Evolutionary conservation across 371 early-diverging fungal genomes (phyloP), one percentile per base, ranked within the genome.

Genomic region (Mortierella sp.): DNA sequence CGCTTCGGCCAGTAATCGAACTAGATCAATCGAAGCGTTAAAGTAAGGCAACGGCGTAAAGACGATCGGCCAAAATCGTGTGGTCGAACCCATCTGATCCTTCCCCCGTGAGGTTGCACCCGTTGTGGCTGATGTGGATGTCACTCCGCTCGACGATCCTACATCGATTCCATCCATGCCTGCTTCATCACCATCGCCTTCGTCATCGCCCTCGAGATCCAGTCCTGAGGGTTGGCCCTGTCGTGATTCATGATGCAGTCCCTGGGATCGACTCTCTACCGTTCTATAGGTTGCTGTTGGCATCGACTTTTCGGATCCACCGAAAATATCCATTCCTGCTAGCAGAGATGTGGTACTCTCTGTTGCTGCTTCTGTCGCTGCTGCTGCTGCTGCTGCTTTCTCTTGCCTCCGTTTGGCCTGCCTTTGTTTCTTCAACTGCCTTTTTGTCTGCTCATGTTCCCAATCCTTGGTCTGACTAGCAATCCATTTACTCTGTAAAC

Each of bases 11-110:
- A 79, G 45, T 12, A 79, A 57, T 44, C 79, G 61, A 44, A 79
- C 64, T 25, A 79, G 48, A 66, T 79, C 60, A 18, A 65, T 66
- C 14, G 79, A 79, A 0, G 79, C 79, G 50, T 79, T 79, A 52
- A 79, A 79, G 57, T 79, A 79, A 15, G 79, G 79, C 56, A 79
- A 30, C 1, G 79, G 79, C 4, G 79, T 79, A 46, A 79, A 79
- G 4, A 66, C 72, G 4, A 79, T 59, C 9, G 79, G 79, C 79
- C 79, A 79, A 18, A 79, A 79, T 19, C 59, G 66, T 1, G 19
- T 66, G 14, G 71, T 6, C 0, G 26, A 6, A n/a, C 44, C 7
- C 7, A 3, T 28, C 23, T 25, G 43, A 30, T 29, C 46, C 60
- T 57, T 28, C 18, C 37, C 18, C 19, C 37, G 37, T 9, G 37